Evolutionary conservation across 768 basidiomycete species (phyloP).

Genomic region (Macrolepiota fuliginosa): DNA sequence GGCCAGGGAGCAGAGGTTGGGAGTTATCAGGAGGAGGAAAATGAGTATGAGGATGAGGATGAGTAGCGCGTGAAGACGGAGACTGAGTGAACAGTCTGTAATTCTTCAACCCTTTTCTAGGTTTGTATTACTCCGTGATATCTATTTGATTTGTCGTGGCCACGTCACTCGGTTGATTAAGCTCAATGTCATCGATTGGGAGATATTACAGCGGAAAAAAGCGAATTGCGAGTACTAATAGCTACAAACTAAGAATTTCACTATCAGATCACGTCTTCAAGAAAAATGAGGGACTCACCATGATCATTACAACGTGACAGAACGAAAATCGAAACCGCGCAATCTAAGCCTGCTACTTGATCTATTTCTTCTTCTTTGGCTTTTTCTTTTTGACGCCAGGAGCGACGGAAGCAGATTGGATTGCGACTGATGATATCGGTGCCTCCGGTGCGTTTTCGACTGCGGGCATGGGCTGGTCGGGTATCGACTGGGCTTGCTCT

Average conservation of each 20-base stretch:
- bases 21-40: neutral
- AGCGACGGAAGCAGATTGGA: conserved; percentile 23
- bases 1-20: neutral
- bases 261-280: neutral
- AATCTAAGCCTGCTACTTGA: neutral
- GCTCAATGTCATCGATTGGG: neutral
- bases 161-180: neutral
- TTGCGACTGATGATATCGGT: conserved; percentile 17
- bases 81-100: neutral
- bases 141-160: neutral
- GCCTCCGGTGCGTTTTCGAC: conserved; percentile 27
- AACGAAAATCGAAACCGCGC: neutral
- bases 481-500: conserved; percentile 25
- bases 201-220: neutral
- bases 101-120: neutral
- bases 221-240: conserved; percentile 4
- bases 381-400: conserved; percentile 84
- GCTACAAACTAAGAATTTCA: neutral
- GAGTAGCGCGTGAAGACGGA: neutral
- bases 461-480: conserved; percentile 18
- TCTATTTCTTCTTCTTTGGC: conserved; percentile 72
- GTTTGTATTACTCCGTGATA: neutral
- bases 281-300: neutral
- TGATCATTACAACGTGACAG: conserved; percentile 2
- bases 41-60: neutral